Percentiles rank a stretch among this genome's conserved stretches.
phyloP scores from a whole-genome alignment of 2,329 filamentous ascomycete species.

The Coniosporium tulheliwenetii region DNA sequence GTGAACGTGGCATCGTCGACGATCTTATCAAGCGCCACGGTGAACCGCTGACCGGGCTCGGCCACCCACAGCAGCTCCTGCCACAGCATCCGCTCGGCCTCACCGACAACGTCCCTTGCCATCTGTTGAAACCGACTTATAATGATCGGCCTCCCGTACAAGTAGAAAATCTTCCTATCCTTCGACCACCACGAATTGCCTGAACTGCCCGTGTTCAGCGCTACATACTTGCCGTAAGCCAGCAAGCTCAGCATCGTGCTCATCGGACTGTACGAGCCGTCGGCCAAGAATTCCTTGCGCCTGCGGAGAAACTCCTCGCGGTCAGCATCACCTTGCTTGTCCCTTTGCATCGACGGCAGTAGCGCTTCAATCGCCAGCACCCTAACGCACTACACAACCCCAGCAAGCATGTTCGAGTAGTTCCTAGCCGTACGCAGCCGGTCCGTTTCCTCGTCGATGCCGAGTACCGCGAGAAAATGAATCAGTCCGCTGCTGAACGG shows the following conservation, averaged over 20 bases:
- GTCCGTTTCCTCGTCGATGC: slow-evolving; percentile 4
- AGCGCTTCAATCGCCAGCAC: slow-evolving; percentile 9
- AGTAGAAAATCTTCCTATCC: slow-evolving; percentile 7
- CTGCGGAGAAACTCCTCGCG: no score
- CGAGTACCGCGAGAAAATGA: slow-evolving; percentile 6
- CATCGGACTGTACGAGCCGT: no score
- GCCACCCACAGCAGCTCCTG: slow-evolving; percentile 6
- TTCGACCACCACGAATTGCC: slow-evolving; percentile 7
- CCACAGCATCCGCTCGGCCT: slow-evolving; percentile 8
- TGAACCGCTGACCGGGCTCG: slow-evolving; percentile 5
- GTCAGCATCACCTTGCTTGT: slow-evolving; percentile 6
- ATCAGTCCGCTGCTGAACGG: slow-evolving; percentile 5
- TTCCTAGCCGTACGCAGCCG: slow-evolving; percentile 3
- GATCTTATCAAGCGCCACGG: slow-evolving; percentile 6
- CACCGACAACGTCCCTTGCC: slow-evolving; percentile 4
- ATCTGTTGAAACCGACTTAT: slow-evolving; percentile 8
- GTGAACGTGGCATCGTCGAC: slow-evolving; percentile 7
- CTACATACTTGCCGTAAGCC: slow-evolving; percentile 7
- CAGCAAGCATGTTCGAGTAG: slow-evolving; percentile 7
- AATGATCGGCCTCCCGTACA: slow-evolving; percentile 6
- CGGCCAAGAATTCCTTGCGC: no score
- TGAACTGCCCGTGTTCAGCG: slow-evolving; percentile 7
- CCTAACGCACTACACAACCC: slow-evolving; percentile 7
- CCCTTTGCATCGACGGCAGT: slow-evolving; percentile 4
- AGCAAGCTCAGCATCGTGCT: no score